Base-by-base conservation (phyloP, 2,329 filamentous ascomycete species). In the Penicillium freii region DNA sequence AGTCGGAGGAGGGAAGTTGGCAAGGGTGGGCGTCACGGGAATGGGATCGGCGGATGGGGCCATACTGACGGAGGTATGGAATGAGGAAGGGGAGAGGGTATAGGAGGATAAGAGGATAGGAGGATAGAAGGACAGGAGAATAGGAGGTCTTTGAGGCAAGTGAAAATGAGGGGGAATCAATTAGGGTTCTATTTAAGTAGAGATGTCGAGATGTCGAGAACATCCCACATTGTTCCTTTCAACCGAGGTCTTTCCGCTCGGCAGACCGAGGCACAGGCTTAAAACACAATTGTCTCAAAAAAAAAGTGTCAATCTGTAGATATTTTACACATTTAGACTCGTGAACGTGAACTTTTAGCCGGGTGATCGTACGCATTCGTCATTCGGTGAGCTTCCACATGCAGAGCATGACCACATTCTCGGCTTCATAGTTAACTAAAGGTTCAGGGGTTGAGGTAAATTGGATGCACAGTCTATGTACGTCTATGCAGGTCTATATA, bases 31-130 rank as follows among this genome's bases (percentile, higher is more conserved):
- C 6, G 57, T 34, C 7, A 59, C 47, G 33, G 65, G 52, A 38
- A 60, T 44, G 19, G 65, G 56, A 29, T 65, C 65, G 19, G 52
- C 60, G 34, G 64, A 61, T 23, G 67, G 62, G 6, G 66, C 58
- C 66, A 68, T 68, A 19, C 4, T 62, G 52, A 36, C 17, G 21
- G 27, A 25, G 38, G 29, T 36, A 17, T 48, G n/a, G 29, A 38
- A 6, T 31, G 45, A 46, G 21, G 31, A 13, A 39, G 44, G 44
- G 33, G n/a, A n/a, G 31, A n/a, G n/a, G n/a, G 27, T n/a, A 8
- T 29, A 38, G 23, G 19, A 45, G 25, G 8, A 8, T 5, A 21
- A 2, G 15, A 49, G 29, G 13, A 38, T 38, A 19, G 0, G n/a
- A 43, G 25, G 25, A 27, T 27, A 27, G 1, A 7, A 23, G 23